Percentiles rank a stretch among this genome's conserved stretches.
phyloP scores from a whole-genome alignment of 495 filamentous ascomycete species.

The Penicillium ucsense region DNA sequence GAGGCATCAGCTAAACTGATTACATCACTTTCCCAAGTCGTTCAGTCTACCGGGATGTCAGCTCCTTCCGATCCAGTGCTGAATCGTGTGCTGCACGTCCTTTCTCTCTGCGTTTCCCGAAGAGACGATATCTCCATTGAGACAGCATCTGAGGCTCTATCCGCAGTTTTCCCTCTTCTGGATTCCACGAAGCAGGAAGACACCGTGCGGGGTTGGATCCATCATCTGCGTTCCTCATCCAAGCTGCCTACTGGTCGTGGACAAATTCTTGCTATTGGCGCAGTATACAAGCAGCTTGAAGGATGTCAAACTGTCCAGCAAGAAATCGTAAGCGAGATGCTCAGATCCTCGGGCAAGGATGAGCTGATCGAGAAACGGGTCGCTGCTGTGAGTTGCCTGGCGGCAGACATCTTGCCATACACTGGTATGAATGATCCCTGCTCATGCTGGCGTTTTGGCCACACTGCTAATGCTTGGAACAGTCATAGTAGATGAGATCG shows the following conservation, averaged over 20 bases:
- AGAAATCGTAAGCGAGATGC: conserved; percentile 22
- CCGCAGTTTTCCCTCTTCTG: conserved; percentile 33
- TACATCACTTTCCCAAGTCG: conserved; percentile 22
- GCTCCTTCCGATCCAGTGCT: conserved; percentile 17
- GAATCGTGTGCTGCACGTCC: conserved; percentile 27
- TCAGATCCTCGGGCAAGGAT: conserved; percentile 30
- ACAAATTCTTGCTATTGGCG: conserved; percentile 34
- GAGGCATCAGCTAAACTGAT: conserved; percentile 55
- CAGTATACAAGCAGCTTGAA: conserved; percentile 27
- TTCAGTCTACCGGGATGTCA: conserved; percentile 1
- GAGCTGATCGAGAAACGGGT: conserved; percentile 49
- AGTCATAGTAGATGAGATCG: conserved; percentile 21
- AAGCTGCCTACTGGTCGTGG: conserved; percentile 33
- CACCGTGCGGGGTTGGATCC: conserved; percentile 28
- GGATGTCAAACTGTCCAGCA: conserved; percentile 11
- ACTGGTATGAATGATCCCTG: conserved; percentile 20
- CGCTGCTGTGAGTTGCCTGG: conserved; percentile 50
- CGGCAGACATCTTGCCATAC: conserved; percentile 36
- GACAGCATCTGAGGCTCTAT: conserved; percentile 36
- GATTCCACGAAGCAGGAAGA: conserved; percentile 19
- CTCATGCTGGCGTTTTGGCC: not conserved
- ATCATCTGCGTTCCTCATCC: conserved; percentile 27
- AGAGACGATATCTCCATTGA: conserved; percentile 40
- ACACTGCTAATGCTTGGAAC: conserved; percentile 1
- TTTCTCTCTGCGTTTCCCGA: conserved; percentile 34